These are phyloP conservation scores for Phytophthora fragariaefolia DNA, from an alignment of 352 stramenopile species.

Conservation along the genomic window DNA sequence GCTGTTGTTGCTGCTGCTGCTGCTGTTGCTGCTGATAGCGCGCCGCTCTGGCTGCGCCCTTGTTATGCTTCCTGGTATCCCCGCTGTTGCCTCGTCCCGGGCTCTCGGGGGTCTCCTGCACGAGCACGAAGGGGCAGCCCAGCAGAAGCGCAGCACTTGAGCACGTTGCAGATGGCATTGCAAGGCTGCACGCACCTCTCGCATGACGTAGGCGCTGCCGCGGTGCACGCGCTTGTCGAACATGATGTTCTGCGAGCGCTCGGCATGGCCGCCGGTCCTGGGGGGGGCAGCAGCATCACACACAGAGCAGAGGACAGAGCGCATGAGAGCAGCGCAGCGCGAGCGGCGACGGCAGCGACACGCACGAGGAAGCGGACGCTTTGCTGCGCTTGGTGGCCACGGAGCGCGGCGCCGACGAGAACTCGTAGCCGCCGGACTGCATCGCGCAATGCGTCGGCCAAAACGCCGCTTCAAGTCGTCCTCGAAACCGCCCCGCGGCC, in stretches of 20 bases:
- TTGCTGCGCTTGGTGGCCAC: slow-evolving; percentile 82
- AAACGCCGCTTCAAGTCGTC: neutral
- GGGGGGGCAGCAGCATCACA: too few relatives aligned
- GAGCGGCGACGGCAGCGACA: neutral
- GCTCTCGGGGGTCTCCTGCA: slow-evolving; percentile 49
- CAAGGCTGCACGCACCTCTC: slow-evolving; percentile 44
- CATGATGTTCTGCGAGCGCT: slow-evolving; percentile 93
- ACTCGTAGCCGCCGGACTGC: slow-evolving; percentile 75
- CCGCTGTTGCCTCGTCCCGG: slow-evolving; percentile 6
- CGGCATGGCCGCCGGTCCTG: slow-evolving; percentile 36
- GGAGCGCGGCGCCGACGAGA: slow-evolving; percentile 68
- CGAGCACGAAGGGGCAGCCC: too few relatives aligned
- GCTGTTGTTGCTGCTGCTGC: slow-evolving; percentile 42
- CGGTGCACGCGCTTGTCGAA: slow-evolving; percentile 93
- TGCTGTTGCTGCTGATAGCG: slow-evolving; percentile 32
- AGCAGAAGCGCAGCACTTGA: neutral
- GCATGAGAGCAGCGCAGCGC: neutral
- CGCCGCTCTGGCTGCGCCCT: slow-evolving; percentile 21
- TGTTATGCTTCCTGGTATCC: slow-evolving; percentile 24
- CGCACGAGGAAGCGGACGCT: slow-evolving; percentile 48
- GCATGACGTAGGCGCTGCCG: slow-evolving; percentile 92
- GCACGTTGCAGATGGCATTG: neutral
- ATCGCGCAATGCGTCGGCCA: too few relatives aligned
- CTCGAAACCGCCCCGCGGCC: neutral
- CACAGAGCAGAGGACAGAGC: neutral